These are phyloP conservation scores for Fraxinus angustifolia DNA, from an alignment of 305 asterid genomes.

Conservation along the genomic window DNA sequence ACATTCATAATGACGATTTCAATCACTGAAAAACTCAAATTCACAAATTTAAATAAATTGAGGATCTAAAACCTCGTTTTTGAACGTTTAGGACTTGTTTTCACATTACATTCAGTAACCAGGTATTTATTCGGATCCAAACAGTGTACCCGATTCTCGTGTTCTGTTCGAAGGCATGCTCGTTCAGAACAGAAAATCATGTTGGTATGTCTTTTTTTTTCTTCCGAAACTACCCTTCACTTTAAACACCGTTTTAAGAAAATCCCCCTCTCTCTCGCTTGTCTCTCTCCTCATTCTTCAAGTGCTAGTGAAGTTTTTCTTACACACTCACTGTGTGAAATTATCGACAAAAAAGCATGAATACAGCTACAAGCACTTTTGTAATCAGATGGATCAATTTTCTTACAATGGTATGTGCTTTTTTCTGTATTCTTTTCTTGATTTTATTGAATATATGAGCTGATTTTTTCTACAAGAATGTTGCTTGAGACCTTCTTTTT, in stretches of 20 bases:
- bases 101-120: neutral
- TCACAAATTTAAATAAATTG: neutral
- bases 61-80: neutral
- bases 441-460: conserved; percentile 12
- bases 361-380: conserved; percentile 73
- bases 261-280: conserved; percentile 15
- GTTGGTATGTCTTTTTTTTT: neutral
- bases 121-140: neutral
- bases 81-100: neutral
- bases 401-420: conserved; percentile 62
- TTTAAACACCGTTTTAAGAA: neutral
- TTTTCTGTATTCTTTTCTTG: conserved; percentile 12
- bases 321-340: conserved; percentile 5
- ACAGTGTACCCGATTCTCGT: neutral
- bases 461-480: neutral
- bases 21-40: neutral
- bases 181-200: neutral
- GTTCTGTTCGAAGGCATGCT: neutral
- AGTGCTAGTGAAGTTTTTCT: conserved; percentile 15
- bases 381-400: conserved; percentile 84
- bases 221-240: conserved; percentile 23
- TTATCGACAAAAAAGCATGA: conserved; percentile 39
- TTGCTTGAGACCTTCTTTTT: neutral
- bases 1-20: neutral
- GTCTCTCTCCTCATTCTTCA: conserved; percentile 25